These are phyloP conservation scores for Arabidopsis arenosa DNA, from an alignment of 345 rosid genomes.

Conservation along the genomic window DNA sequence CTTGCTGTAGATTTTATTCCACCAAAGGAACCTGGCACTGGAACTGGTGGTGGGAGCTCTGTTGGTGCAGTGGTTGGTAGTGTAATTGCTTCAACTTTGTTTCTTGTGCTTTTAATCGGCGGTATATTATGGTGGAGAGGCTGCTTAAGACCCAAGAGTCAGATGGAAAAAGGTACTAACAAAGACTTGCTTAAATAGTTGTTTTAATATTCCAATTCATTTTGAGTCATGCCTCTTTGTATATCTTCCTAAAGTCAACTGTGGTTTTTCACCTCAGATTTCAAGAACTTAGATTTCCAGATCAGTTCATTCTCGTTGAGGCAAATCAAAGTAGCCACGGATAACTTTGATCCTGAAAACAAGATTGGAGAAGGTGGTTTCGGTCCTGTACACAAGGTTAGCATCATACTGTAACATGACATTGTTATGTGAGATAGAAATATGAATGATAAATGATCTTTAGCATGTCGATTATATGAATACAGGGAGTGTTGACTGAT, in stretches of 20 bases:
- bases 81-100: slow-evolving; percentile 40
- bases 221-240: not conserved
- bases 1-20: slow-evolving; percentile 38
- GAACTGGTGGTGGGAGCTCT: slow-evolving; percentile 34
- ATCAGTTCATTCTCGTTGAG: slow-evolving; percentile 55
- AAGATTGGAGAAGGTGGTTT: slow-evolving; percentile 81
- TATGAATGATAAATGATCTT: not conserved
- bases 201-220: slow-evolving; percentile 3
- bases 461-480: slow-evolving; percentile 12
- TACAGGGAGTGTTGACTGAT: slow-evolving; percentile 56
- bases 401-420: slow-evolving; percentile 9
- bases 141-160: slow-evolving; percentile 45
- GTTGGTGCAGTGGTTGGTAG: slow-evolving; percentile 43
- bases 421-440: not conserved
- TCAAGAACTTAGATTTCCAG: slow-evolving; percentile 51
- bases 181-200: not conserved
- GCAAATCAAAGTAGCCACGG: slow-evolving; percentile 60
- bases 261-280: slow-evolving; percentile 44
- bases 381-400: slow-evolving; percentile 72
- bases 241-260: slow-evolving; percentile 19
- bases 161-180: slow-evolving; percentile 48
- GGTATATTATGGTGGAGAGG: slow-evolving; percentile 61
- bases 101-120: slow-evolving; percentile 47
- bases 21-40: slow-evolving; percentile 40
- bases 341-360: slow-evolving; percentile 56